Percentiles rank a stretch among this genome's conserved stretches.
Conservation (phyloP, 1,139 yeast species). For the Hemisphaericaspora subhashii region DNA sequence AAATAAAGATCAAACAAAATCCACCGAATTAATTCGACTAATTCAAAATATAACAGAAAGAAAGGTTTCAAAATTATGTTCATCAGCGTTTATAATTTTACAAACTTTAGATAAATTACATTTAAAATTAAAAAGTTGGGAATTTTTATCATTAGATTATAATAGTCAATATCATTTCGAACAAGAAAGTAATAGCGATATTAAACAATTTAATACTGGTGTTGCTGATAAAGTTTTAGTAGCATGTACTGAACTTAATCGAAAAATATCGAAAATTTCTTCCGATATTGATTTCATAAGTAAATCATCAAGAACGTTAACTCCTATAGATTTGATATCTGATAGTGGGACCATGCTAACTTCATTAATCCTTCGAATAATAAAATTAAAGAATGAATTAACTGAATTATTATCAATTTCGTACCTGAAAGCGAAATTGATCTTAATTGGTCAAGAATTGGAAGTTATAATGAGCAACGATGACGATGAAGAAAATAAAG, state of each 20-base stretch:
- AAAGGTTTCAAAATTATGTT: conserved; percentile 52
- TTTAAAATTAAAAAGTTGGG: conserved; percentile 53
- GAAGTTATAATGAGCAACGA: conserved; percentile 35
- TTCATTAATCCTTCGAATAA: conserved; percentile 48
- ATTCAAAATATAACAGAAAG: conserved; percentile 47
- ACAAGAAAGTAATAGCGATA: conserved; percentile 24
- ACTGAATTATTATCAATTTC: conserved; percentile 53
- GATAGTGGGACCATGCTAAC: conserved; percentile 61
- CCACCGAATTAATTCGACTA: conserved; percentile 38
- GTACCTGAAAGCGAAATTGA: conserved; percentile 56
- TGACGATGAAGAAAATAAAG: conserved; percentile 13
- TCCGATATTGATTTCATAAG: conserved; percentile 50
- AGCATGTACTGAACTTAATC: conserved; percentile 50
- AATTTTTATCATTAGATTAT: conserved; percentile 54
- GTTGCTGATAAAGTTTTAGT: conserved; percentile 49
- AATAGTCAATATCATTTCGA: conserved; percentile 44
- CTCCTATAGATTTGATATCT: conserved; percentile 49
- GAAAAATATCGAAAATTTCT: conserved; percentile 39
- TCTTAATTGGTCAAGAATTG: conserved; percentile 54
- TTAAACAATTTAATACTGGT: conserved; percentile 45
- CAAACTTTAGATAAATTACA: conserved; percentile 53
- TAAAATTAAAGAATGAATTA: conserved; percentile 48
- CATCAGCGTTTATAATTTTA: conserved; percentile 45
- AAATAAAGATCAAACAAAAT: conserved; percentile 43
- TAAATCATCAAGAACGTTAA: conserved; percentile 37